Percentiles rank a stretch among this genome's conserved stretches.
Conservation (phyloP, 2,329 filamentous ascomycete genomes). For the Chaetomium strumarium region DNA sequence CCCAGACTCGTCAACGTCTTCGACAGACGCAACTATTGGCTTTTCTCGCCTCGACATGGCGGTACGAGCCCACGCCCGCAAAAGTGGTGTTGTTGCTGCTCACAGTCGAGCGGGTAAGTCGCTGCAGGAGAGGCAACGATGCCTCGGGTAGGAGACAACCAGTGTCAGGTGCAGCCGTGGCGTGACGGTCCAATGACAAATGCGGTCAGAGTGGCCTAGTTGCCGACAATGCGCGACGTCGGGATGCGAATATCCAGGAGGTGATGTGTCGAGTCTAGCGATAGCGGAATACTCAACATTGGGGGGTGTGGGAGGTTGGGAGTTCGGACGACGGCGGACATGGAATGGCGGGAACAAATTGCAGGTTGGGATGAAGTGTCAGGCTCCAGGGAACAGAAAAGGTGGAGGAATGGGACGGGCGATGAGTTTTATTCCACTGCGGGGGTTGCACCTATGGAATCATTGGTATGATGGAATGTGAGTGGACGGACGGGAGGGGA, state of each 20-base stretch:
- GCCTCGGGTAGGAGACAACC: conserved; percentile 21
- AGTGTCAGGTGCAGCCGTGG: conserved; percentile 13
- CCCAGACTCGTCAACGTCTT: conserved; percentile 47
- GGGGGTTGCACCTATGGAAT: conserved; percentile 14
- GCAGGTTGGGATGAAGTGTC: conserved; percentile 22
- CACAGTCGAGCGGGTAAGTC: conserved; percentile 1
- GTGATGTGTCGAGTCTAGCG: conserved; percentile 1
- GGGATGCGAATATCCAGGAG: background rate
- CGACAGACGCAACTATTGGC: conserved; percentile 38
- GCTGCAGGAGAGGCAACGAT: conserved; percentile 21
- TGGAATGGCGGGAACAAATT: conserved; percentile 2
- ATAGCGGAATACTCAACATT: background rate
- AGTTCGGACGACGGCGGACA: conserved; percentile 12
- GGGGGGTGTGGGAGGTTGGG: no score
- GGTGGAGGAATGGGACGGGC: conserved; percentile 24
- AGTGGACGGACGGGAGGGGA: conserved; percentile 22
- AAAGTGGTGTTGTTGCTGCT: conserved; percentile 9
- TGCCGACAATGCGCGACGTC: conserved; percentile 1
- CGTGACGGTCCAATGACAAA: conserved; percentile 8
- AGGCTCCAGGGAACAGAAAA: conserved; percentile 21
- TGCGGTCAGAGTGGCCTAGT: conserved; percentile 1
- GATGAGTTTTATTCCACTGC: conserved; percentile 28
- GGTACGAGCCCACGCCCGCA: conserved; percentile 21
- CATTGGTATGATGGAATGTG: conserved; percentile 2
- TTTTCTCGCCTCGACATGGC: conserved; percentile 39